phyloP scores from a whole-genome alignment of 2,329 filamentous ascomycete genomes.

The Neofusicoccum sp. region DNA sequence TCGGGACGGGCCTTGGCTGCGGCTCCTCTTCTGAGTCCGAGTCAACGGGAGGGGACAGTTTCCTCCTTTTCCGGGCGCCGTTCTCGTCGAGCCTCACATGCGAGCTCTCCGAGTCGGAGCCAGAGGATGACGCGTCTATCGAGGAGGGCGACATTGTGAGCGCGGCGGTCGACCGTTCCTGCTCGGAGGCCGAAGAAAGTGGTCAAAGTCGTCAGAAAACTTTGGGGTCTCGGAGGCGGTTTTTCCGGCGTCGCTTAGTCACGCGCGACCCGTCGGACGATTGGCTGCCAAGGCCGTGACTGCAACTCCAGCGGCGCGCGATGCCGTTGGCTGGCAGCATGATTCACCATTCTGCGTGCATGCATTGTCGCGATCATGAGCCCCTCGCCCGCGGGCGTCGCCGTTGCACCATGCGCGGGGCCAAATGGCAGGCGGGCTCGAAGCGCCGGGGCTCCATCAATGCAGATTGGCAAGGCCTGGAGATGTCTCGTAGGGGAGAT shows the following conservation, averaged over 20 bases:
- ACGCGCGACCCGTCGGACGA: neutral
- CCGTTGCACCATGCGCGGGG: neutral
- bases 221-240: neutral
- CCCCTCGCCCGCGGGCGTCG: neutral
- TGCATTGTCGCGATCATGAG: neutral
- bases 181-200: neutral
- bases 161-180: neutral
- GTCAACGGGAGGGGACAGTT: conserved; percentile 27
- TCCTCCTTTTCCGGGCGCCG: conserved; percentile 38
- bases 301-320: neutral
- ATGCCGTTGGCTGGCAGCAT: conserved; percentile 10
- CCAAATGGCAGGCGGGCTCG: neutral
- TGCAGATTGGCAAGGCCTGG: neutral
- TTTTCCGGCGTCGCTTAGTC: conserved; percentile 7
- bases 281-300: neutral
- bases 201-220: conserved; percentile 4
- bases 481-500: conserved; percentile 2
- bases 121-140: conserved; percentile 12
- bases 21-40: conserved; percentile 22
- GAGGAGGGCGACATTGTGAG: conserved; percentile 7
- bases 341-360: neutral
- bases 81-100: conserved; percentile 22
- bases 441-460: conserved; percentile 6
- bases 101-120: conserved; percentile 13
- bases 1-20: conserved; percentile 13